Evolutionary conservation across 2,329 filamentous ascomycete species (phyloP).

Genomic region (Diplodia sapinea): DNA sequence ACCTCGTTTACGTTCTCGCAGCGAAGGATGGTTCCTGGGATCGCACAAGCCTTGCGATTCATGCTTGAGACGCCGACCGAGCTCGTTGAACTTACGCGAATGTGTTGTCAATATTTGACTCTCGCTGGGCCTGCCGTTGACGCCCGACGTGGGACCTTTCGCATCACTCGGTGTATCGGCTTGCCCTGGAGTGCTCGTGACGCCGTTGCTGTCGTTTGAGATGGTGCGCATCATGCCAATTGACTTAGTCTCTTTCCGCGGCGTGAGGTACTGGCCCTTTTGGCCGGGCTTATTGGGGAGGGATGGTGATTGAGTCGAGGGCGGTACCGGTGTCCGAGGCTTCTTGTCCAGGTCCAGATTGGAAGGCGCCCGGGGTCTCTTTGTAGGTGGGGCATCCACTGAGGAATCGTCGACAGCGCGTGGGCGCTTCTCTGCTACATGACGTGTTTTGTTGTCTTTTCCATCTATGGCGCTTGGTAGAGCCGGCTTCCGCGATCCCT

Average conservation of each 20-base stretch:
- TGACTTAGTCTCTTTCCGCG: slow-evolving; percentile 45
- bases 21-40: slow-evolving; percentile 35
- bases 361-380: slow-evolving; percentile 41
- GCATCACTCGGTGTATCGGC: slow-evolving; percentile 39
- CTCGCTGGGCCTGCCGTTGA: slow-evolving; percentile 42
- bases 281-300: slow-evolving; percentile 42
- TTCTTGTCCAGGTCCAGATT: slow-evolving; percentile 40
- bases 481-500: slow-evolving; percentile 17
- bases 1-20: slow-evolving; percentile 45
- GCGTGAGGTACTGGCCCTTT: slow-evolving; percentile 44
- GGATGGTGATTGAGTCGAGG: slow-evolving; percentile 40
- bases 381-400: slow-evolving; percentile 34
- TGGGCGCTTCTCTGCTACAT: slow-evolving; percentile 43
- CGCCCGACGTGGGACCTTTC: slow-evolving; percentile 38
- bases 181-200: slow-evolving; percentile 42
- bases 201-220: slow-evolving; percentile 45
- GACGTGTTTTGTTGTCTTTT: slow-evolving; percentile 21
- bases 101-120: slow-evolving; percentile 47
- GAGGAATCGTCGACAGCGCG: slow-evolving; percentile 41
- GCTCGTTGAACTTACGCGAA: slow-evolving; percentile 49
- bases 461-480: slow-evolving; percentile 11
- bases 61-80: slow-evolving; percentile 56
- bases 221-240: slow-evolving; percentile 45
- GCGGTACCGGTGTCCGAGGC: slow-evolving; percentile 42
- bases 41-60: slow-evolving; percentile 41